phyloP scores from a whole-genome alignment of 148 eudicot genomes.

The Diospyros kaki region DNA sequence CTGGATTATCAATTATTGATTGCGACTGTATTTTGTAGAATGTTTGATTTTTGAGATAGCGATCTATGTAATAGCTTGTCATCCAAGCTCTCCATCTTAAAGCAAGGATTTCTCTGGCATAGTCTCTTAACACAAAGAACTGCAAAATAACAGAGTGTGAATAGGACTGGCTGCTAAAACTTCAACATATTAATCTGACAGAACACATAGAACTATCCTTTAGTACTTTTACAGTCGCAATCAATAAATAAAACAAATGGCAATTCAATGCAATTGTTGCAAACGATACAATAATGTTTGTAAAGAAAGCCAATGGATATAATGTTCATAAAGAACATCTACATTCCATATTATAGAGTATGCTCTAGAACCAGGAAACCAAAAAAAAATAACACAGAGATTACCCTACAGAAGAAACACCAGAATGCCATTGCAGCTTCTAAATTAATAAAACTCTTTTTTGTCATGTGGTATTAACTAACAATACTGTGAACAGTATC shows the following conservation, averaged over 20 bases:
- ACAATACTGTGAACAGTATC: no score
- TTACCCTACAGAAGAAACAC: background rate
- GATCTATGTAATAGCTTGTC: slow-evolving; percentile 80
- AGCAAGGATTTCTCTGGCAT: slow-evolving; percentile 77
- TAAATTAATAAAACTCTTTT: background rate
- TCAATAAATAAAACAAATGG: no score
- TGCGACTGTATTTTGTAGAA: slow-evolving; percentile 88
- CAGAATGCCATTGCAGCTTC: background rate
- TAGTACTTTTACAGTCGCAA: no score
- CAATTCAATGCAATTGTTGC: background rate
- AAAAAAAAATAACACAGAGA: background rate
- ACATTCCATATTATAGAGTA: background rate
- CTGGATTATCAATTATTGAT: slow-evolving; percentile 88
- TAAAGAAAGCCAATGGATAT: no score
- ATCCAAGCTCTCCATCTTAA: slow-evolving; percentile 97
- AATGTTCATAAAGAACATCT: background rate
- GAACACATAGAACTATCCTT: background rate
- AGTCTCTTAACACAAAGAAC: slow-evolving; percentile 88
- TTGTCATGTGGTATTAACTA: background rate
- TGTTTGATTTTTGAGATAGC: slow-evolving; percentile 66
- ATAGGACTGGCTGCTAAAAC: slow-evolving; percentile 8
- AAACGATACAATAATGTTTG: background rate
- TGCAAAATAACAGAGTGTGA: slow-evolving; percentile 25
- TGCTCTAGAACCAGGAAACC: background rate
- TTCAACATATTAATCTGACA: background rate